phyloP scores from a whole-genome alignment of 2,329 filamentous ascomycete species.

The Fusarium gaditjirri region DNA sequence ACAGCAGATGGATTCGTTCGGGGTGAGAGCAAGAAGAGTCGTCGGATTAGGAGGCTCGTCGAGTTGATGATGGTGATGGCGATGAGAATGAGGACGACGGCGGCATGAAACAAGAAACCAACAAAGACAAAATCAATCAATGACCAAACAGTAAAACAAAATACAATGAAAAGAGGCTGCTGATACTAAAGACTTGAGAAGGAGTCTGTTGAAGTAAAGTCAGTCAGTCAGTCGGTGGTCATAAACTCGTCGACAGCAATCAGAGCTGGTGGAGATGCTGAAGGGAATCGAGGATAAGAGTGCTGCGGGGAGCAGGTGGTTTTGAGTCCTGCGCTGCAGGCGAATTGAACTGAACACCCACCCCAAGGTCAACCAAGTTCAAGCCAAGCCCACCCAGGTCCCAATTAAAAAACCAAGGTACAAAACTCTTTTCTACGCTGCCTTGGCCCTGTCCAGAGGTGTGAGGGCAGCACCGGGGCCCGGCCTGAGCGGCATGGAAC shows the following conservation, averaged over 20 bases:
- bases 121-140: slow-evolving; percentile 5
- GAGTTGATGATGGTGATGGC: background rate
- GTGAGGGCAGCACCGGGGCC: slow-evolving; percentile 37
- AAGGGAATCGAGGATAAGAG: slow-evolving; percentile 23
- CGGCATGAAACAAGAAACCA: slow-evolving; percentile 7
- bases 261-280: slow-evolving; percentile 41
- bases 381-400: slow-evolving; percentile 3
- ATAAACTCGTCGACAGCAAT: slow-evolving; percentile 40
- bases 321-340: slow-evolving; percentile 35
- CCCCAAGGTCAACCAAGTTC: background rate
- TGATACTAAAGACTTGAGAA: slow-evolving; percentile 33
- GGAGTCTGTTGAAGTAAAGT: slow-evolving; percentile 10
- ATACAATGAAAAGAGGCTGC: slow-evolving; percentile 31
- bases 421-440: slow-evolving; percentile 23
- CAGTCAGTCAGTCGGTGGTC: slow-evolving; percentile 39
- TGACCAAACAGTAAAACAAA: slow-evolving; percentile 7
- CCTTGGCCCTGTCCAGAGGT: slow-evolving; percentile 22
- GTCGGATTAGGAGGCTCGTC: slow-evolving; percentile 29
- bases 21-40: slow-evolving; percentile 10
- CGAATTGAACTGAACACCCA: slow-evolving; percentile 1
- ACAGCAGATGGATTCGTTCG: slow-evolving; percentile 24
- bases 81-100: background rate
- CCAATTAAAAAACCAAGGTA: slow-evolving; percentile 28
- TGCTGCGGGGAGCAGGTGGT: slow-evolving; percentile 43
- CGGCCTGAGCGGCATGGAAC: slow-evolving; percentile 44